phyloP scores from a whole-genome alignment of 768 basidiomycete species.

The Pleurotus salmoneostramineus region DNA sequence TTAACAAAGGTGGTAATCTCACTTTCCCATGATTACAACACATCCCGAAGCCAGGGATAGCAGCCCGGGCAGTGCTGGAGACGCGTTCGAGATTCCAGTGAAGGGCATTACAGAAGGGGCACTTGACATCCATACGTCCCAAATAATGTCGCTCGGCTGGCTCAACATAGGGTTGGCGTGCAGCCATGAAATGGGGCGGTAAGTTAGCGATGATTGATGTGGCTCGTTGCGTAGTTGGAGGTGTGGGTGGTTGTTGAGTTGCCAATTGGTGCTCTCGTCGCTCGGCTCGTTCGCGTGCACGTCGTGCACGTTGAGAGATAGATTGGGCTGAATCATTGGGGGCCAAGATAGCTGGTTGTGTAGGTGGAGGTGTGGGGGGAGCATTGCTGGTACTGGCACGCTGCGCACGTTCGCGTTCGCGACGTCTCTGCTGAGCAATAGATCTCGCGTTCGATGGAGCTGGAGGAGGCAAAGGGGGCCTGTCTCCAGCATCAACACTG shows the following conservation, averaged over 20 bases:
- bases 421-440: no score
- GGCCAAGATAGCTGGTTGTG: no score
- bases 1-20: constrained; percentile 10
- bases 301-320: no score
- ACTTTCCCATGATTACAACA: constrained; percentile 26
- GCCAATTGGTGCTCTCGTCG: neutral
- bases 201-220: neutral
- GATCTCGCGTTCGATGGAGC: no score
- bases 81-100: constrained; percentile 15
- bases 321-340: no score
- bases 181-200: neutral
- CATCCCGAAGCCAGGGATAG: constrained; percentile 16
- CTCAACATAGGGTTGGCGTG: constrained; percentile 11
- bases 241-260: neutral
- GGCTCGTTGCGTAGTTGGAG: neutral
- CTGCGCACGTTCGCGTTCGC: no score
- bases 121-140: constrained; percentile 14
- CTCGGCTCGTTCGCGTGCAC: no score
- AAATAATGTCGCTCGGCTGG: constrained; percentile 12
- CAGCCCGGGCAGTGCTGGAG: neutral
- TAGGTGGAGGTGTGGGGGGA: no score
- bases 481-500: no score
- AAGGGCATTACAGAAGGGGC: constrained; percentile 12
- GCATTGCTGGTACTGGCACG: no score
- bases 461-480: no score